Evolutionary conservation across 2,329 filamentous ascomycete species (phyloP).

Genomic region (Fusarium xyrophilum): DNA sequence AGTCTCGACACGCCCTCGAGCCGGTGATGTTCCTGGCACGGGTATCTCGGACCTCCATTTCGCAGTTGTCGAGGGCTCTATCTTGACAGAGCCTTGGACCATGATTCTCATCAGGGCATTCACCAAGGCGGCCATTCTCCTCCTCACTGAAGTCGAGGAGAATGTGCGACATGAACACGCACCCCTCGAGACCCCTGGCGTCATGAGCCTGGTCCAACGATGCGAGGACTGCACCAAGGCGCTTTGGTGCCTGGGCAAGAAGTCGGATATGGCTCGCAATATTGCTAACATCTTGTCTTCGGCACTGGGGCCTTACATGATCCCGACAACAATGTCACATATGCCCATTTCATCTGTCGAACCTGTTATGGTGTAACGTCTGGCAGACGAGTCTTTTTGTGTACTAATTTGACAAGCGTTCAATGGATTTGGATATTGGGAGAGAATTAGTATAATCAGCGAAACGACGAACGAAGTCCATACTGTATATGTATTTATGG

Average conservation of each 20-base stretch:
- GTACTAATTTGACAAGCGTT: background rate
- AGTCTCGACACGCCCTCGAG: slow-evolving; percentile 50
- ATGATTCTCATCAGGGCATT: slow-evolving; percentile 62
- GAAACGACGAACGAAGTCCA: slow-evolving; percentile 9
- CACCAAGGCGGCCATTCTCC: slow-evolving; percentile 52
- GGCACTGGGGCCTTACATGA: slow-evolving; percentile 39
- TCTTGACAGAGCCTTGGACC: slow-evolving; percentile 68
- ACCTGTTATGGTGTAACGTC: slow-evolving; percentile 24
- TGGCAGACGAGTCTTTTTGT: background rate
- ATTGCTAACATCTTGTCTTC: slow-evolving; percentile 39
- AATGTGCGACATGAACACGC: slow-evolving; percentile 37
- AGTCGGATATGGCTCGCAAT: slow-evolving; percentile 56
- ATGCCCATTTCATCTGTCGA: slow-evolving; percentile 24
- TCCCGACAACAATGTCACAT: slow-evolving; percentile 27
- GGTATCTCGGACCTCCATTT: slow-evolving; percentile 55
- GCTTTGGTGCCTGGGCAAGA: slow-evolving; percentile 61
- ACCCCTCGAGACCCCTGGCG: slow-evolving; percentile 32
- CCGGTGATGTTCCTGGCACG: slow-evolving; percentile 36
- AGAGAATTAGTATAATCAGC: slow-evolving; percentile 6
- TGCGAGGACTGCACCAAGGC: slow-evolving; percentile 60
- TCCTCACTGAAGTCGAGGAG: slow-evolving; percentile 48
- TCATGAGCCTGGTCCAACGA: slow-evolving; percentile 44
- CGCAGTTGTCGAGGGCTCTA: slow-evolving; percentile 59
- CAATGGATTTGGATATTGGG: slow-evolving; percentile 3
- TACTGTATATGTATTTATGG: slow-evolving; percentile 14